A percentile compares a stretch with the other conserved stretches of the same genome.
Evolutionary conservation across 2,329 filamentous ascomycete species (phyloP).

Genomic region (Gyromitra esculenta): DNA sequence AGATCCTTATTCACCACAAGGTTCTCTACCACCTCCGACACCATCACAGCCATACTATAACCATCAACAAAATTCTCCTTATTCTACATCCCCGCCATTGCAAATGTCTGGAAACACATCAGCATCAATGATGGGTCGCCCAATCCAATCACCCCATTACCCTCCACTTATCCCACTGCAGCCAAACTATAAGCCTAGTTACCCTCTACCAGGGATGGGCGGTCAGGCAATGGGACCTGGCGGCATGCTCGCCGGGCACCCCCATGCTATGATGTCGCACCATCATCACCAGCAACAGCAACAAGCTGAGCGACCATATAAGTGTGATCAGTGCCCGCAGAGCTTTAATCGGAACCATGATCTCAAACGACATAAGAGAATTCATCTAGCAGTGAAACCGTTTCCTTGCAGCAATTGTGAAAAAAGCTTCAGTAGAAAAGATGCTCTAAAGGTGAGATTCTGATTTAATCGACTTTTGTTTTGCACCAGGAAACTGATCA

Average conservation of each 20-base stretch:
- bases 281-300: conserved; percentile 62
- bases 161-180: conserved; percentile 51
- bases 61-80: conserved; percentile 45
- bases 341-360: conserved; percentile 98
- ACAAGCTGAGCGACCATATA: conserved; percentile 85
- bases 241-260: conserved; percentile 48
- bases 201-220: conserved; percentile 51
- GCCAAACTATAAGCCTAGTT: conserved; percentile 51
- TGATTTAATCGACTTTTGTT: background rate
- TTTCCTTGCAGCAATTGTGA: conserved; percentile 92
- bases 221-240: conserved; percentile 47
- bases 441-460: conserved; percentile 86
- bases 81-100: conserved; percentile 40
- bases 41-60: conserved; percentile 52
- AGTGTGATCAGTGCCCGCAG: conserved; percentile 90
- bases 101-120: conserved; percentile 53
- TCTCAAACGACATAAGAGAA: conserved; percentile 92
- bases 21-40: conserved; percentile 51
- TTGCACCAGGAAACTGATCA: conserved; percentile 9
- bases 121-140: conserved; percentile 46
- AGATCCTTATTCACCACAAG: conserved; percentile 53
- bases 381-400: conserved; percentile 93
- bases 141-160: conserved; percentile 46
- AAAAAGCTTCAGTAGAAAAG: conserved; percentile 96
- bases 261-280: conserved; percentile 50